Evolutionary conservation across 2,329 filamentous ascomycete species (phyloP).

Genomic region (Trichoderma atrobrunneum): DNA sequence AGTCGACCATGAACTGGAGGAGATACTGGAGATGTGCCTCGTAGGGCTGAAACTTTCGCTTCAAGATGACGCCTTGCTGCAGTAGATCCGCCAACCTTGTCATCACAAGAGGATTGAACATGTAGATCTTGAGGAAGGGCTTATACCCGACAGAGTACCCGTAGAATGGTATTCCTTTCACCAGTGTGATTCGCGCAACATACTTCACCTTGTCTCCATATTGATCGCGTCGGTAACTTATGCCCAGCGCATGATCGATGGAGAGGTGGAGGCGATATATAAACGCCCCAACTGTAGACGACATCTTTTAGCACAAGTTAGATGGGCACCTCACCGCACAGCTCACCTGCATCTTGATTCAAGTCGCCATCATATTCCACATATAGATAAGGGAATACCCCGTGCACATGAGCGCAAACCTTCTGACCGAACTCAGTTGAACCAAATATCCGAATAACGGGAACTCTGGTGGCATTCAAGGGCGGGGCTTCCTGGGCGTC

Average conservation of each 20-base stretch:
- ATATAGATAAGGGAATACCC: slow-evolving; percentile 94
- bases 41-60: slow-evolving; percentile 80
- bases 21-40: slow-evolving; percentile 92
- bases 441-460: slow-evolving; percentile 86
- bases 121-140: slow-evolving; percentile 90
- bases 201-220: slow-evolving; percentile 66
- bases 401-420: slow-evolving; percentile 92
- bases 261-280: slow-evolving; percentile 77
- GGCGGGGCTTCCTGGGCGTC: slow-evolving; percentile 58
- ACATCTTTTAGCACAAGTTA: slow-evolving; percentile 18
- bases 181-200: slow-evolving; percentile 85
- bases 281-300: slow-evolving; percentile 63
- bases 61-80: slow-evolving; percentile 83
- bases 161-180: slow-evolving; percentile 94
- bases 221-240: slow-evolving; percentile 77
- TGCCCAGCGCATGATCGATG: slow-evolving; percentile 84
- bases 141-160: slow-evolving; percentile 91
- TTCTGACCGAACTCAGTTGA: slow-evolving; percentile 93
- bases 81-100: slow-evolving; percentile 84
- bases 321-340: background rate
- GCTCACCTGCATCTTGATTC: slow-evolving; percentile 63
- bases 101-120: slow-evolving; percentile 84
- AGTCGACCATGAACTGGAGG: slow-evolving; percentile 97
- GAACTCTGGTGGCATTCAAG: slow-evolving; percentile 68
- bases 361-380: slow-evolving; percentile 76